These are phyloP conservation scores for Mortierella sp. DNA, from an alignment of 371 early-diverging fungal species.

Conservation along the genomic window DNA sequence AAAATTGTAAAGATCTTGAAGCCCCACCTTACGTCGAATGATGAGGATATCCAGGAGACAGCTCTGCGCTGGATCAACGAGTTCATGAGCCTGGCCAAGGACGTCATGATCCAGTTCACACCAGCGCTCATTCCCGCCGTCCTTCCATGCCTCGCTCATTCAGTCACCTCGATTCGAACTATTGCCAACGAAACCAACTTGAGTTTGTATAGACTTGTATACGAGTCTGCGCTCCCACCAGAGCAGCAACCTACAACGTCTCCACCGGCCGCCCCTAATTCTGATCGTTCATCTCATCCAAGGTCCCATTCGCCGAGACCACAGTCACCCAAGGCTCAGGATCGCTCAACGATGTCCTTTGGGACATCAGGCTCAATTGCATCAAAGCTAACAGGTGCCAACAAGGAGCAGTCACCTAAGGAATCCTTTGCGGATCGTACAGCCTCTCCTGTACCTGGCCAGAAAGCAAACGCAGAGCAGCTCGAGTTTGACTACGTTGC, in stretches of 20 bases:
- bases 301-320: constrained; percentile 41
- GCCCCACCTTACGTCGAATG: constrained; percentile 80
- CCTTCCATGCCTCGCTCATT: constrained; percentile 86
- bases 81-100: constrained; percentile 82
- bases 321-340: constrained; percentile 50
- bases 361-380: constrained; percentile 38
- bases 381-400: constrained; percentile 23
- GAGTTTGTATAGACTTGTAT: constrained; percentile 77
- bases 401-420: constrained; percentile 17
- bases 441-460: constrained; percentile 17
- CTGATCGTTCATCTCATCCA: constrained; percentile 17
- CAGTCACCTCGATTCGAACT: constrained; percentile 66
- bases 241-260: constrained; percentile 16
- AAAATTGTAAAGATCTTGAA: constrained; percentile 83
- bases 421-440: constrained; percentile 14
- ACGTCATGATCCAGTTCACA: constrained; percentile 80
- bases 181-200: constrained; percentile 82
- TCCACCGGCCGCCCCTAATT: constrained; percentile 2
- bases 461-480: constrained; percentile 57
- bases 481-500: constrained; percentile 76
- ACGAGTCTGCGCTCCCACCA: constrained; percentile 62
- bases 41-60: constrained; percentile 89
- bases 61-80: constrained; percentile 90
- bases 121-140: constrained; percentile 82
- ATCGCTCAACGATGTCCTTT: constrained; percentile 43